phyloP scores from a whole-genome alignment of 148 eudicot species.

The Selenicereus undatus region DNA sequence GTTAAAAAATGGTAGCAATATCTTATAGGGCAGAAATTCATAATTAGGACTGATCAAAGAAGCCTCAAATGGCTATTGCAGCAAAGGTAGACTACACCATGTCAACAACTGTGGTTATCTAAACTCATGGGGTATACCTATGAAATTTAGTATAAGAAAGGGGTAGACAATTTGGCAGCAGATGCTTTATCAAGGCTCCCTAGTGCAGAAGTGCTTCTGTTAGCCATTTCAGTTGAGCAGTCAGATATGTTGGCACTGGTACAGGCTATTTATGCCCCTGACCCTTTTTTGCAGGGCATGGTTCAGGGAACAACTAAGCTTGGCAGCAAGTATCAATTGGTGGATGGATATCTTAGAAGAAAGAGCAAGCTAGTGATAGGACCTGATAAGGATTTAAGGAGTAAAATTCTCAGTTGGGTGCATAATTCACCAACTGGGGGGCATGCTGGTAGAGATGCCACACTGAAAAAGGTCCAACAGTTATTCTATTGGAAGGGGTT shows the following conservation, averaged over 20 bases:
- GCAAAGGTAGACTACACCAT: neutral
- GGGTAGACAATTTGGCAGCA: neutral
- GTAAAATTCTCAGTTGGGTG: neutral
- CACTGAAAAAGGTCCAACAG: neutral
- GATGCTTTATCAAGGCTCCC: neutral
- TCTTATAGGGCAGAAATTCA: neutral
- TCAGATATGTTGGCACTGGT: accelerated
- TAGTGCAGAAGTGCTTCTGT: neutral
- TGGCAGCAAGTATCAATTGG: too few relatives aligned
- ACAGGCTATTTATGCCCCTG: too few relatives aligned
- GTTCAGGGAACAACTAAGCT: neutral
- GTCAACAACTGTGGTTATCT: neutral
- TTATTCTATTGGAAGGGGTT: neutral
- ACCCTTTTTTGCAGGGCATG: too few relatives aligned
- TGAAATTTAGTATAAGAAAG: neutral
- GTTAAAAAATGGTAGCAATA: neutral
- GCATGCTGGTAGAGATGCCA: neutral
- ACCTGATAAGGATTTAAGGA: neutral
- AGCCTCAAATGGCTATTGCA: neutral
- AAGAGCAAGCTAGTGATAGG: neutral
- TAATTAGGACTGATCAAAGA: neutral
- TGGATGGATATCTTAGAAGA: neutral
- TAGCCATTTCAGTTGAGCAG: neutral
- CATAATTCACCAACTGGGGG: neutral
- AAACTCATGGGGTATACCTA: neutral